phyloP scores from a whole-genome alignment of 2,329 filamentous ascomycete species.

The Ascochyta rabiei region DNA sequence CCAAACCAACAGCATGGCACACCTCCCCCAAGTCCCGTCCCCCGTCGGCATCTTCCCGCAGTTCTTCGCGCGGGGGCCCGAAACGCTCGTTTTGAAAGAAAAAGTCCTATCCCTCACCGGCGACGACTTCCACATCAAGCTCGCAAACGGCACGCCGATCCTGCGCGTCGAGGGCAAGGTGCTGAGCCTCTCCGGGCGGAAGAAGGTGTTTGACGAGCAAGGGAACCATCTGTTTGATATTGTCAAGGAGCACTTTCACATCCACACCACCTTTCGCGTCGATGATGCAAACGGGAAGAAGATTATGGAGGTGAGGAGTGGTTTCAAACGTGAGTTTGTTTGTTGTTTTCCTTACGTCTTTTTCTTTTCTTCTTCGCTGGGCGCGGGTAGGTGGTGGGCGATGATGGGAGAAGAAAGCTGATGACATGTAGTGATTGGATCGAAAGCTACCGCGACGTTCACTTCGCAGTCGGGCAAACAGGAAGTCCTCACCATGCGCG shows the following conservation, averaged over 20 bases:
- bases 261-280: constrained; percentile 60
- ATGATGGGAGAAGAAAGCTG: too few species aligned
- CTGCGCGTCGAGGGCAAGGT: constrained; percentile 63
- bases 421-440: constrained; percentile 52
- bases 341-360: too few species aligned
- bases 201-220: constrained; percentile 60
- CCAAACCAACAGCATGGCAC: constrained; percentile 14
- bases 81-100: constrained; percentile 64
- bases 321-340: constrained; percentile 60
- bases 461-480: constrained; percentile 29
- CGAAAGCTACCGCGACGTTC: constrained; percentile 64
- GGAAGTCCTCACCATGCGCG: constrained; percentile 58
- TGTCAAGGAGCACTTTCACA: constrained; percentile 57
- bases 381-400: too few species aligned
- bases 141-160: constrained; percentile 59
- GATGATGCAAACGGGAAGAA: constrained; percentile 55
- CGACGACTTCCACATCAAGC: constrained; percentile 68
- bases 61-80: constrained; percentile 36
- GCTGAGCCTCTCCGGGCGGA: constrained; percentile 60
- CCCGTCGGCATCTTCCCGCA: constrained; percentile 38
- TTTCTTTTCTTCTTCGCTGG: too few species aligned
- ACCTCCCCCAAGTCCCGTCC: constrained; percentile 21
- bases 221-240: constrained; percentile 65
- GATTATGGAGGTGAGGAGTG: constrained; percentile 63
- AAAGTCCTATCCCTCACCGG: constrained; percentile 66